Percentiles rank a stretch among this genome's conserved stretches.
phyloP scores from a whole-genome alignment of 768 basidiomycete species.

The Suillus variegatus region DNA sequence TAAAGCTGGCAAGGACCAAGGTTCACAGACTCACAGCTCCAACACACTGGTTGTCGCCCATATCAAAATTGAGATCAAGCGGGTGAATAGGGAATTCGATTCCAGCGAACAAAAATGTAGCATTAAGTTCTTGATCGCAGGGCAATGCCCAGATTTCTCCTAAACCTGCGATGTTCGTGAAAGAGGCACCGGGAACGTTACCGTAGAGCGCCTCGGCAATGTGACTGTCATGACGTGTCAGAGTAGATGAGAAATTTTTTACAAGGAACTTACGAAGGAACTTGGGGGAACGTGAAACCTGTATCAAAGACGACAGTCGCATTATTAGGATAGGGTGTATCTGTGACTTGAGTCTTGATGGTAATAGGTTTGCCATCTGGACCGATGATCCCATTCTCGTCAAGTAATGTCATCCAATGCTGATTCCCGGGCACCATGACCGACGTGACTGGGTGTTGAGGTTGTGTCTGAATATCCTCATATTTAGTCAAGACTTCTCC shows the following conservation, averaged over 20 bases:
- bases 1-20: neutral
- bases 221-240: slow-evolving; percentile 32
- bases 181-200: slow-evolving; percentile 52
- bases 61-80: slow-evolving; percentile 50
- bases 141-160: slow-evolving; percentile 62
- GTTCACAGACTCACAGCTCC: slow-evolving; percentile 42
- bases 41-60: slow-evolving; percentile 30
- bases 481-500: slow-evolving; percentile 57
- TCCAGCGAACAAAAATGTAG: slow-evolving; percentile 65
- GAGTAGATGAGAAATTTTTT: slow-evolving; percentile 11
- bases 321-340: slow-evolving; percentile 43
- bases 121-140: slow-evolving; percentile 62
- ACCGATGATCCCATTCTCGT: slow-evolving; percentile 61
- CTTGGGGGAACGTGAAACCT: slow-evolving; percentile 68
- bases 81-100: slow-evolving; percentile 63
- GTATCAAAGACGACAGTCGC: slow-evolving; percentile 67
- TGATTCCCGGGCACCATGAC: slow-evolving; percentile 44
- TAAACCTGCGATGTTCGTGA: slow-evolving; percentile 37
- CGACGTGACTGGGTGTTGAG: slow-evolving; percentile 49
- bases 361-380: slow-evolving; percentile 55
- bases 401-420: slow-evolving; percentile 68
- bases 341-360: slow-evolving; percentile 46
- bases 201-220: slow-evolving; percentile 66
- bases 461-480: slow-evolving; percentile 48
- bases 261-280: slow-evolving; percentile 44